phyloP scores from a whole-genome alignment of 305 asterid species.

The Plantago rigida region DNA sequence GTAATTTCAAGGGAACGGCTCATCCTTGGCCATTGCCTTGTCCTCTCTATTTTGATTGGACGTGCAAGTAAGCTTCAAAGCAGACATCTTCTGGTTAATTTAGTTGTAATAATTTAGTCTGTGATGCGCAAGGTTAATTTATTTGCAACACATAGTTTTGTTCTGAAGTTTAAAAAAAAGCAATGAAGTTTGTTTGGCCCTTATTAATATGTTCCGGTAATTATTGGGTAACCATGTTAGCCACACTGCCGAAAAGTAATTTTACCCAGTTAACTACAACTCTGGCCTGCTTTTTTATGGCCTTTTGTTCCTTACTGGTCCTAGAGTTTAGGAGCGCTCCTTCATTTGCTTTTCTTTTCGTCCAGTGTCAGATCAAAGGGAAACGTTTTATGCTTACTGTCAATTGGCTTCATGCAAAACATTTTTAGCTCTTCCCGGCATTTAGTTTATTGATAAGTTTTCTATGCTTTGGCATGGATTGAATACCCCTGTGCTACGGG shows the following conservation, averaged over 20 bases:
- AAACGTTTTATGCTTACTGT: neutral
- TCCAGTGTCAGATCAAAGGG: neutral
- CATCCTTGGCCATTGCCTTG: conserved; percentile 88
- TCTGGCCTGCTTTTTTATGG: neutral
- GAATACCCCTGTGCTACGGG: conserved; percentile 11
- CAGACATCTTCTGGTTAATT: conserved; percentile 15
- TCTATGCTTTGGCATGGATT: conserved; percentile 13
- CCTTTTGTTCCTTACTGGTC: conserved; percentile 17
- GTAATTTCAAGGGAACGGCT: conserved; percentile 88
- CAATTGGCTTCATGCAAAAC: neutral
- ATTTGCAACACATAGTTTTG: too few species aligned
- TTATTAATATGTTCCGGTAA: conserved; percentile 1
- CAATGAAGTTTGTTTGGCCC: neutral
- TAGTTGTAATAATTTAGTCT: too few species aligned
- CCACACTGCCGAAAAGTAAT: neutral
- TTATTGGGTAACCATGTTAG: neutral
- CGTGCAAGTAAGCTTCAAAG: conserved; percentile 57
- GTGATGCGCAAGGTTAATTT: too few species aligned
- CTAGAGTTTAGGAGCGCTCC: conserved; percentile 2
- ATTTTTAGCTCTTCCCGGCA: neutral
- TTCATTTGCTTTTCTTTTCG: too few species aligned
- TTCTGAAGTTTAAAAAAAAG: too few species aligned
- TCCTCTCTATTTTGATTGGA: conserved; percentile 69
- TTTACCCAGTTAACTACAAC: neutral
- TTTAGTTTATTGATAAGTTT: conserved; percentile 11